A percentile compares a stretch with the other conserved stretches of the same genome.
These are phyloP conservation scores for Brachypodium distachyon DNA, from an alignment of 202 grass and related monocot genomes.

Conservation along the genomic window DNA sequence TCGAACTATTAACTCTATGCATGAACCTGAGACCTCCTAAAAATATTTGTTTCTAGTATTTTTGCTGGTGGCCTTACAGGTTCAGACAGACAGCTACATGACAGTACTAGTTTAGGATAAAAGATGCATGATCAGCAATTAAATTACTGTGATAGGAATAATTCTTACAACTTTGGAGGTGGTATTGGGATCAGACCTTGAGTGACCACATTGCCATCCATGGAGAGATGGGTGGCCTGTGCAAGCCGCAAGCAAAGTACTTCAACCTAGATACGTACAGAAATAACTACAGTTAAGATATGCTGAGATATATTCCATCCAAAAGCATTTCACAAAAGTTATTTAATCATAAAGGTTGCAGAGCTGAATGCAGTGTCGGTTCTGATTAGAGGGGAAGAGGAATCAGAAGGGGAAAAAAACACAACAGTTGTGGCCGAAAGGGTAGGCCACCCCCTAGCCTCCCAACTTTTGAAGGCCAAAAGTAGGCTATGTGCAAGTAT, in stretches of 20 bases:
- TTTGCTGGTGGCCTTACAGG: neutral
- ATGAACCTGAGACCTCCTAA: neutral
- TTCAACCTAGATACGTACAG: constrained; percentile 32
- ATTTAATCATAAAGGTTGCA: constrained; percentile 47
- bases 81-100: neutral
- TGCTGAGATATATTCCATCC: constrained; percentile 39
- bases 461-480: constrained; percentile 41
- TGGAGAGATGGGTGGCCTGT: constrained; percentile 27
- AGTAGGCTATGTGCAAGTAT: constrained; percentile 44
- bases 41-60: neutral
- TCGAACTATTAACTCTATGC: neutral
- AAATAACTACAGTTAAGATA: constrained; percentile 41
- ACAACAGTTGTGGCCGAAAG: constrained; percentile 45
- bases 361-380: constrained; percentile 59
- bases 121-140: constrained; percentile 20
- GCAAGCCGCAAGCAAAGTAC: constrained; percentile 53
- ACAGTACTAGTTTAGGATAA: constrained; percentile 17
- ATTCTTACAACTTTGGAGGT: constrained; percentile 34
- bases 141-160: constrained; percentile 28
- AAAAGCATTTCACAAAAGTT: constrained; percentile 35
- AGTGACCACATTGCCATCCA: constrained; percentile 47
- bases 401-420: constrained; percentile 35
- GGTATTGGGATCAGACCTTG: constrained; percentile 60
- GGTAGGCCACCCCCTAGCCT: constrained; percentile 38
- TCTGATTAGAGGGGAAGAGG: constrained; percentile 34